Evolutionary conservation across 78 protist species (phyloP).

Genomic region (Pelomyxa schiedti): DNA sequence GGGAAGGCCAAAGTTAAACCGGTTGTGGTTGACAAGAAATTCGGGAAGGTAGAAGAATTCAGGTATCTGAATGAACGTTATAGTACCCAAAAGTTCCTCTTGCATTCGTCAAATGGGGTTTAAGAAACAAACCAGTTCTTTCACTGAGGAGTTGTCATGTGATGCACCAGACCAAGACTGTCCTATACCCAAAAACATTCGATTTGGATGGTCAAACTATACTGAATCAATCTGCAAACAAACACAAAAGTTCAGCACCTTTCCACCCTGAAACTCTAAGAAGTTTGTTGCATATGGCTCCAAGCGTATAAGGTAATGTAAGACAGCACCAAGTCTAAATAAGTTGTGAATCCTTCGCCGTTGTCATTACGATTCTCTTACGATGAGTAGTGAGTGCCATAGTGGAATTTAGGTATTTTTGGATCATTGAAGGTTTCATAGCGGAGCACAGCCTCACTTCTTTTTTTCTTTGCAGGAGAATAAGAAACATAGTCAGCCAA

Average conservation of each 20-base stretch:
- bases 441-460: slow-evolving; percentile 4
- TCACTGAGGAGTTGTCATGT: slow-evolving; percentile 60
- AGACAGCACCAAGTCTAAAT: slow-evolving; percentile 47
- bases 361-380: too few species aligned
- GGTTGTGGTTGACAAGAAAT: slow-evolving; percentile 57
- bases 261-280: slow-evolving; percentile 79
- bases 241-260: background rate
- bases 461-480: background rate
- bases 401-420: slow-evolving; percentile 38
- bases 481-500: too few species aligned
- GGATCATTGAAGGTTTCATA: slow-evolving; percentile 12
- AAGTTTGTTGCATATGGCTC: slow-evolving; percentile 85
- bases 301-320: slow-evolving; percentile 74
- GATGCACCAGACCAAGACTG: slow-evolving; percentile 54
- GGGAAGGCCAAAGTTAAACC: slow-evolving; percentile 57
- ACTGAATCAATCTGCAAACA: slow-evolving; percentile 52
- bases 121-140: slow-evolving; percentile 59
- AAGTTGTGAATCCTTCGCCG: too few species aligned
- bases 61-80: slow-evolving; percentile 34
- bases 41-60: slow-evolving; percentile 87
- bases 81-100: background rate
- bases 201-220: slow-evolving; percentile 88
- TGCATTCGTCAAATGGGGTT: background rate
- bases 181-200: slow-evolving; percentile 75
- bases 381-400: slow-evolving; percentile 80